phyloP scores from a whole-genome alignment of 2,329 filamentous ascomycete species.

The Cladophialophora yegresii region DNA sequence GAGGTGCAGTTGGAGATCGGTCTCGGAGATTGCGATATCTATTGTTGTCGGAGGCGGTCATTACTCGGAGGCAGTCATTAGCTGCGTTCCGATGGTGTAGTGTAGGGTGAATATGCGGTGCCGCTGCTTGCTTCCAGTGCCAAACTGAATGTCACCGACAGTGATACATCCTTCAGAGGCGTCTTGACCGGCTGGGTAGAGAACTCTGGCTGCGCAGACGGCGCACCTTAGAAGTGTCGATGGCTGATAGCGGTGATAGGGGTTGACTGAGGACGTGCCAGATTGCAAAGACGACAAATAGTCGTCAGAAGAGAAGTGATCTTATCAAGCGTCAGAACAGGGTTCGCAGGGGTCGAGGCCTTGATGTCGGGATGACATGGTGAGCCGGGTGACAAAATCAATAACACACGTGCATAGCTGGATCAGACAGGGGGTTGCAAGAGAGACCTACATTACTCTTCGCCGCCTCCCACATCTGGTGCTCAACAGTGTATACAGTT shows the following conservation, averaged over 20 bases:
- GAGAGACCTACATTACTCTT: too few relatives aligned
- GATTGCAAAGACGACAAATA: neutral
- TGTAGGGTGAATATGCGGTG: neutral
- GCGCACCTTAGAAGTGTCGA: neutral
- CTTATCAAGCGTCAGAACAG: conserved; percentile 7
- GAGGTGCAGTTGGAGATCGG: neutral
- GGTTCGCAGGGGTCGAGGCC: neutral
- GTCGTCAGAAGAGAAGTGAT: conserved; percentile 1
- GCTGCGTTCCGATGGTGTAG: neutral
- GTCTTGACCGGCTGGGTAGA: neutral
- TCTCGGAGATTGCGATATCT: neutral
- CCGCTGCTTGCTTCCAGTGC: neutral
- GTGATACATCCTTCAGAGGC: conserved; percentile 1
- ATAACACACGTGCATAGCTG: too few relatives aligned
- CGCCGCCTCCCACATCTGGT: too few relatives aligned
- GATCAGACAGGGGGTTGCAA: neutral
- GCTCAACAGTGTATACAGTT: too few relatives aligned
- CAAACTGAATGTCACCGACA: conserved; percentile 5
- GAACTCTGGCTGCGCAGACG: neutral
- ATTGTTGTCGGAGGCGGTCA: neutral
- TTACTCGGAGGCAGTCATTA: neutral
- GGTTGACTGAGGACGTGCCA: neutral
- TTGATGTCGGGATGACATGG: conserved; percentile 12
- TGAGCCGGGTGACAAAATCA: too few relatives aligned
- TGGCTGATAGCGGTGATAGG: neutral